Base-by-base conservation (phyloP, 306 rosid species). In the Ammopiptanthus mongolicus region DNA sequence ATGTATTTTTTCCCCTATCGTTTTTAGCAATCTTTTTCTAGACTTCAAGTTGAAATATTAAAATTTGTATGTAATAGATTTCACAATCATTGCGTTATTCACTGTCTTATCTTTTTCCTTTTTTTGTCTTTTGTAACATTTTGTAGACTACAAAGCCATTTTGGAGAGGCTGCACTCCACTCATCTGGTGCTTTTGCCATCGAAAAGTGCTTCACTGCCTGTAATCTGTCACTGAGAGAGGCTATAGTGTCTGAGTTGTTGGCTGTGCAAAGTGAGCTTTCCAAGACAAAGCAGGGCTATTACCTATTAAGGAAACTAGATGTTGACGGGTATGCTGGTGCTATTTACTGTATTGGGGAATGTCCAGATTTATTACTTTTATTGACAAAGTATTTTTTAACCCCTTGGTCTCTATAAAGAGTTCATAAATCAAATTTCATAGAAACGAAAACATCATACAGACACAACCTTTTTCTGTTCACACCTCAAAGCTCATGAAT, bases 251-350 rank as follows among this genome's bases (percentile, higher is more conserved):
- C 96, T 37, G 99, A 96, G 83, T 70, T 96, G 80, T 80, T 80
- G 79, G 81, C 75, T 65, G 87, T 86, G 29, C 88, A 60, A 50
- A 86, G 77, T 75, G 96, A 90, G 69, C 90, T 92, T 82, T 90
- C 96, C 75, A 95, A 86, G 85, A 81, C 92, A 44, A 95, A 86
- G 88, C 98, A 90, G 56, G 99, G 99, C 15, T 80, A 93, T 74
- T 83, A 86, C 88, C 96, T 95, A 76, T 58, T 92, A 63, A 78
- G 91, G 88, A 92, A 73, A 72, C 87, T 95, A 53, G 98, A 95
- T 78, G 85, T 95, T 83, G 96, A 90, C 22, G 82, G 96, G 98
- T 90, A 88, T 73, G 91, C 41, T 57, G 23, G 34, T 75, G 31
- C 44, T 70, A 67, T 69, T 23, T 71, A 70, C 56, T 68, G 23